Percentiles rank a stretch among this genome's conserved stretches.
phyloP scores from a whole-genome alignment of 371 early-diverging fungal species.

The Syncephalastrum sp. region DNA sequence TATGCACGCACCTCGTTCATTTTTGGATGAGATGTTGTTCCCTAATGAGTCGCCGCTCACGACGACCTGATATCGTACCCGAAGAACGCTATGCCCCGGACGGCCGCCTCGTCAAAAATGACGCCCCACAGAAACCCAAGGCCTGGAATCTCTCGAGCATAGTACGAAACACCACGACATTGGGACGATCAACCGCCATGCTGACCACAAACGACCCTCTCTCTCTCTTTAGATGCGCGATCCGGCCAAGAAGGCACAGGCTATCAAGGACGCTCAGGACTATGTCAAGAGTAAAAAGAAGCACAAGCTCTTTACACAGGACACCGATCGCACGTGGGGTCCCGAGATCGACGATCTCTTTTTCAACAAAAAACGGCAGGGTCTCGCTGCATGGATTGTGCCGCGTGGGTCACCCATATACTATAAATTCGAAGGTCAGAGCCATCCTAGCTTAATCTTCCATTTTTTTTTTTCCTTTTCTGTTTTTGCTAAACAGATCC shows the following conservation, averaged over 20 bases:
- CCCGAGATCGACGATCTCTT: conserved; percentile 43
- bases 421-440: conserved; percentile 49
- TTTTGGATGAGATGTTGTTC: too few relatives aligned
- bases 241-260: conserved; percentile 22
- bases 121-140: conserved; percentile 25
- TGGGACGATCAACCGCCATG: neutral
- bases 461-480: neutral
- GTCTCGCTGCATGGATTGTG: conserved; percentile 39
- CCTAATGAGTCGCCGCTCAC: too few relatives aligned
- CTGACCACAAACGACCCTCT: neutral
- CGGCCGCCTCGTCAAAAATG: conserved; percentile 36
- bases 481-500: neutral
- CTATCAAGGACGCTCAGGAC: conserved; percentile 33
- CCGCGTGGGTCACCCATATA: conserved; percentile 46
- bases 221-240: conserved; percentile 24
- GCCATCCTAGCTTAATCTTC: neutral
- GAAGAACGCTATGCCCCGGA: conserved; percentile 42
- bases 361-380: conserved; percentile 36
- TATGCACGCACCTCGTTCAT: too few relatives aligned
- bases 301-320: conserved; percentile 1
- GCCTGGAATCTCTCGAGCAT: conserved; percentile 43
- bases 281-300: conserved; percentile 26
- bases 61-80: conserved; percentile 20
- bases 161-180: conserved; percentile 20
- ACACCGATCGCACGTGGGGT: conserved; percentile 31